These are phyloP conservation scores for Yamadazyma triangularis DNA, from an alignment of 1,139 yeast species.

Conservation along the genomic window DNA sequence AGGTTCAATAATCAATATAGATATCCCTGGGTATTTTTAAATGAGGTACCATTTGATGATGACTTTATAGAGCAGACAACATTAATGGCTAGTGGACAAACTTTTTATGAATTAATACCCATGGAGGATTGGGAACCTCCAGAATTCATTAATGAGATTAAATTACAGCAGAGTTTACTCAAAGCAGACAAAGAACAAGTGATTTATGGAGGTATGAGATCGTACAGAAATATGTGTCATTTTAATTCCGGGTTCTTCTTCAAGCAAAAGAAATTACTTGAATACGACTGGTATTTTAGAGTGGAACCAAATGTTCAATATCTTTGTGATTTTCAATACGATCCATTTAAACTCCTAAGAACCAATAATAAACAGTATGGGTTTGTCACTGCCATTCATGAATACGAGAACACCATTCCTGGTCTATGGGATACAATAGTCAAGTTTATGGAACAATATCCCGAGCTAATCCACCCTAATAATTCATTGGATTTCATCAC, in stretches of 20 bases:
- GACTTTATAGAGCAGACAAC: constrained; percentile 53
- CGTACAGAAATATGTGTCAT: constrained; percentile 48
- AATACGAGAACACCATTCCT: constrained; percentile 51
- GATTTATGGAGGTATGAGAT: constrained; percentile 37
- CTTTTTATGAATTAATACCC: constrained; percentile 46
- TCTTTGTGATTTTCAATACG: constrained; percentile 47
- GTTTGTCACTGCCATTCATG: constrained; percentile 40
- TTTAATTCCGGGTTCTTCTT: constrained; percentile 45
- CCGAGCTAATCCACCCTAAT: constrained; percentile 61
- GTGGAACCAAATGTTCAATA: constrained; percentile 47
- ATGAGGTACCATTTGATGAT: constrained; percentile 39
- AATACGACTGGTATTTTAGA: constrained; percentile 44
- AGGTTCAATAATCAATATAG: constrained; percentile 41
- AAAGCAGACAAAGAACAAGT: constrained; percentile 21
- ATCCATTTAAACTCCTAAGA: constrained; percentile 37
- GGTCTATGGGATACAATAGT: constrained; percentile 77
- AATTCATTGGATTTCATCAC: constrained; percentile 69
- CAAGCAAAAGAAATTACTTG: constrained; percentile 32
- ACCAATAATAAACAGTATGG: constrained; percentile 37
- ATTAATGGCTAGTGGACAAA: constrained; percentile 79
- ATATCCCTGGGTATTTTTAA: constrained; percentile 46
- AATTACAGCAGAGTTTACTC: constrained; percentile 21
- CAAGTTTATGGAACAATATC: constrained; percentile 55
- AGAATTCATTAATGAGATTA: constrained; percentile 26
- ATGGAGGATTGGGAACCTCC: constrained; percentile 43